phyloP scores from a whole-genome alignment of 139 green algal species.

The Micromonas pusilla region DNA sequence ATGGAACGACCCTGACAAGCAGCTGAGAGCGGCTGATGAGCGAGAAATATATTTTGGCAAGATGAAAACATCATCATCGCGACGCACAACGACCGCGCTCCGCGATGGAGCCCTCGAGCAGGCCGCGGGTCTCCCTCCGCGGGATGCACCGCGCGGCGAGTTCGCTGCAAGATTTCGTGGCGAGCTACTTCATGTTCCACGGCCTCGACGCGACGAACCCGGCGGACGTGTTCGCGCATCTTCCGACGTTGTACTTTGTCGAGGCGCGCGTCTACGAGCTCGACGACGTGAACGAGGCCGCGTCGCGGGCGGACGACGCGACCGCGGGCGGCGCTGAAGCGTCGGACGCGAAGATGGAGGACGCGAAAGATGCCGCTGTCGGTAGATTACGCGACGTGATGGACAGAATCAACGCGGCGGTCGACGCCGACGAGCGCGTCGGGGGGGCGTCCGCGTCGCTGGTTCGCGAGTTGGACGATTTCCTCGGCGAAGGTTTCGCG shows the following conservation, averaged over 20 bases:
- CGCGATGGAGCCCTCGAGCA: not conserved
- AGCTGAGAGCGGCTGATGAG: too few species aligned
- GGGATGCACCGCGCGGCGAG: not conserved
- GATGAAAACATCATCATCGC: too few species aligned
- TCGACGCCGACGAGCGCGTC: not conserved
- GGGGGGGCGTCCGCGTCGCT: too few species aligned
- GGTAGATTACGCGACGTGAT: too few species aligned
- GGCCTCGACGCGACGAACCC: conserved; percentile 23
- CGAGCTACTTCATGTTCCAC: conserved; percentile 39
- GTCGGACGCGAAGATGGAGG: too few species aligned
- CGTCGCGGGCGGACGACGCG: not conserved
- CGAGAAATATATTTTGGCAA: too few species aligned
- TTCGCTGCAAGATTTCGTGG: conserved; percentile 21
- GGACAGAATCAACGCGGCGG: too few species aligned
- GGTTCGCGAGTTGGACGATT: too few species aligned
- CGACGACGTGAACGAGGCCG: conserved; percentile 30
- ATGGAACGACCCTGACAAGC: too few species aligned
- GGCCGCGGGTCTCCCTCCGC: not conserved
- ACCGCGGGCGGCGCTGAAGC: not conserved
- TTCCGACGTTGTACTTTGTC: conserved; percentile 28
- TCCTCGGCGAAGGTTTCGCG: too few species aligned
- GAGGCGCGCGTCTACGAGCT: conserved; percentile 37
- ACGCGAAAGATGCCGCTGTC: too few species aligned
- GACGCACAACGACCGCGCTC: too few species aligned
- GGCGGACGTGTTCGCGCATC: conserved; percentile 24